Evolutionary conservation across 169 alveolate species (phyloP), one percentile per base, ranked within the genome.

Genomic region (Amoebophrya sp.): DNA sequence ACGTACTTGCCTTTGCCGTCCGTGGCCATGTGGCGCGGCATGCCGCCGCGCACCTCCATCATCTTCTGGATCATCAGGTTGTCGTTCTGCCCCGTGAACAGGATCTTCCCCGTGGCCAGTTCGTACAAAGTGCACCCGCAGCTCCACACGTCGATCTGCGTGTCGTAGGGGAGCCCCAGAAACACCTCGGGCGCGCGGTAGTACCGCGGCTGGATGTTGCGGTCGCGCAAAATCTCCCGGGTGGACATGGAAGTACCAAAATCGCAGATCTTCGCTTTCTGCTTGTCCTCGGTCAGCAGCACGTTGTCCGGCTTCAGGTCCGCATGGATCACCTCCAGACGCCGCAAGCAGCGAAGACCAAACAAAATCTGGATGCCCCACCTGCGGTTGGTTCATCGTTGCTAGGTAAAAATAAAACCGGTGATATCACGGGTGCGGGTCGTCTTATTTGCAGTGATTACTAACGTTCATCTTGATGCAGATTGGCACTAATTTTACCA

Each of bases 121-220:
- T 99, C 99, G 94, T 95, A 98, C 29, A 99, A 94, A 0, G 99
- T 98, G 29, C 98, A 95, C 23, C 98, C 99, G 38, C 98, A 97
- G 48, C 98, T 95, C 99, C 99, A 98, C 41, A 98, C 95, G 92
- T 99, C 99, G 70, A 99, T 96, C 42, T 95, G 94, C 88, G 94
- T 92, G 91, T 97, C 99, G 93, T 96, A 97, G 41, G 95, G 92
- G 87, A 91, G 93, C 0, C 99, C 99, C 39, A 98, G 93, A 69
- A 98, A 96, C 78, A 99, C 97, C 94, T 99, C 99, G 15, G 99
- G 99, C 0, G 99, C 99, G 89, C 99, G 96, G 94, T 99, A 99
- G 93, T 95, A 98, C 42, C 99, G 90, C 69, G 99, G 97, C 18
- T 98, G 96, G 70, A 97, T 94, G 38, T 95, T 95, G 78, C 95